These are phyloP conservation scores for Carpinus viminea DNA, from an alignment of 306 rosid species.

Conservation along the genomic window DNA sequence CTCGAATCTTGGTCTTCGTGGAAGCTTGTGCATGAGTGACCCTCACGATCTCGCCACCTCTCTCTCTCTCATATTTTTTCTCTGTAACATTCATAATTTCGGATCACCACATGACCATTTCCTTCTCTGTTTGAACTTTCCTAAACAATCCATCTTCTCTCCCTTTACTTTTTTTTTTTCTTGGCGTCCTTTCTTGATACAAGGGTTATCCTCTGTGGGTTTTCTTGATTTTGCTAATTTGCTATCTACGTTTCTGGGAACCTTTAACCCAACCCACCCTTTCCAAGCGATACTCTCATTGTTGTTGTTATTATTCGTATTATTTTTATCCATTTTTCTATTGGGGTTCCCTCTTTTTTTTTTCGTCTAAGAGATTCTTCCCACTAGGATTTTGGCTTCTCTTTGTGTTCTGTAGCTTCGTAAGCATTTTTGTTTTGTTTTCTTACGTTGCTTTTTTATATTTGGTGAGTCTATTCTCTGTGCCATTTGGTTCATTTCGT, in stretches of 20 bases:
- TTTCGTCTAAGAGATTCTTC: conserved; percentile 44
- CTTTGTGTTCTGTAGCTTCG: conserved; percentile 14
- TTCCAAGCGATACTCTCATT: conserved; percentile 1
- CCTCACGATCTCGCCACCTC: conserved; percentile 53
- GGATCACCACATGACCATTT: conserved; percentile 83
- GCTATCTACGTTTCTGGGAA: conserved; percentile 40
- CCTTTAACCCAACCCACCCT: conserved; percentile 51
- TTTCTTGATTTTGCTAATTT: conserved; percentile 26
- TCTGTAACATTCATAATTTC: conserved; percentile 36
- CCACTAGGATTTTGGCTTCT: conserved; percentile 43
- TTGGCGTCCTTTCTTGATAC: conserved; percentile 42
- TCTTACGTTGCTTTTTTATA: background rate
- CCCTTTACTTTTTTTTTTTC: conserved; percentile 10
- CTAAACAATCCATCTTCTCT: conserved; percentile 15
- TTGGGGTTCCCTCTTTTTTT: conserved; percentile 36
- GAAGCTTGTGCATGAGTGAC: conserved; percentile 52
- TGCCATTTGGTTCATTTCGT: conserved; percentile 23
- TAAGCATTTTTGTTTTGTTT: conserved; percentile 17
- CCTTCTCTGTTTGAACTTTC: conserved; percentile 36
- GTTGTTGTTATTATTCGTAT: background rate
- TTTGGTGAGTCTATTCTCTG: conserved; percentile 23
- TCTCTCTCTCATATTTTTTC: conserved; percentile 29
- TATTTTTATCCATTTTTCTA: background rate
- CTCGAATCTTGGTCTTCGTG: conserved; percentile 58
- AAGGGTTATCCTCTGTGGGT: conserved; percentile 33